phyloP scores from a whole-genome alignment of 192 early-diverging fungal species.

The Backusella sp. region DNA sequence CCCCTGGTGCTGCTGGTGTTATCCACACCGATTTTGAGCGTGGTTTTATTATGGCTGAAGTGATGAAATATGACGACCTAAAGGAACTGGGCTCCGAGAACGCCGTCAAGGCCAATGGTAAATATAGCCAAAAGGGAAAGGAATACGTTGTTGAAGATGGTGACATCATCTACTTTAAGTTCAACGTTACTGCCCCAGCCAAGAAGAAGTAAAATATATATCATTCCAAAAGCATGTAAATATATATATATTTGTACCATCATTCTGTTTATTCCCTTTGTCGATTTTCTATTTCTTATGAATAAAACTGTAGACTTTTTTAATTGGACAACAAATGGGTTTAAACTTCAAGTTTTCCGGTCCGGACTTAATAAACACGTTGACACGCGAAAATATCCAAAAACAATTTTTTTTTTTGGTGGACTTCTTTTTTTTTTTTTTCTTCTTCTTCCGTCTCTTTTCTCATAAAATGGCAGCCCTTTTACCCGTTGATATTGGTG shows the following conservation, averaged over 20 bases:
- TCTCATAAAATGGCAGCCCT: constrained; percentile 26
- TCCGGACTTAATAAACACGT: neutral
- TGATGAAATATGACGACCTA: constrained; percentile 86
- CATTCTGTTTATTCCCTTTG: neutral
- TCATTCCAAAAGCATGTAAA: too few relatives aligned
- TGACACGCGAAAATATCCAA: constrained; percentile 2
- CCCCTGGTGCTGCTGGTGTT: constrained; percentile 88
- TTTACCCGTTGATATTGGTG: constrained; percentile 19
- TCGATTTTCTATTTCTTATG: neutral
- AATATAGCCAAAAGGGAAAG: constrained; percentile 88
- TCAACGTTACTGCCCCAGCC: constrained; percentile 29
- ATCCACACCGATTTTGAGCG: constrained; percentile 87
- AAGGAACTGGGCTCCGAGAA: constrained; percentile 75
- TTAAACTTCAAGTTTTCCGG: neutral
- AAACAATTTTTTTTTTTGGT: constrained; percentile 1
- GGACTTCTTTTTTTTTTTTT: neutral
- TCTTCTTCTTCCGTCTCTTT: neutral
- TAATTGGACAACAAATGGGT: neutral
- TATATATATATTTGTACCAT: neutral
- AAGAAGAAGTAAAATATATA: constrained; percentile 21
- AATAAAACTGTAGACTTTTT: neutral
- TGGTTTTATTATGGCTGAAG: constrained; percentile 94
- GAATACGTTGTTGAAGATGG: constrained; percentile 92
- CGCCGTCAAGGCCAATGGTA: constrained; percentile 89
- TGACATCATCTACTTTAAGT: constrained; percentile 81